Evolutionary conservation across 2,329 filamentous ascomycete species (phyloP).

Genomic region (Colletotrichum gloeosporioides): DNA sequence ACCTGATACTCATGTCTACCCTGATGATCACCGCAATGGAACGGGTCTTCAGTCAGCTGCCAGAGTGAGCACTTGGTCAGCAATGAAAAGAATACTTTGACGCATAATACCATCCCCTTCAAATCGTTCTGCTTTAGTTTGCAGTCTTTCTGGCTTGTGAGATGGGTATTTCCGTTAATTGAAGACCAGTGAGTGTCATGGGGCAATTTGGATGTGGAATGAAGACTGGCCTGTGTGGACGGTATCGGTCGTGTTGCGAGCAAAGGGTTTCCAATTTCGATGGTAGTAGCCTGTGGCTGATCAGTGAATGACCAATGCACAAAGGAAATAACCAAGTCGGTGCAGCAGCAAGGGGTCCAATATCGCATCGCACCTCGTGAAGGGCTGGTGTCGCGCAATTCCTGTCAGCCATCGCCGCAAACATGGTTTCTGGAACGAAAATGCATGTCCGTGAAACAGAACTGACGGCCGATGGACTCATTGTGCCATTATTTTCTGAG

Average conservation of each 20-base stretch:
- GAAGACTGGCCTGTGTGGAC: neutral
- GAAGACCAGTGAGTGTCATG: neutral
- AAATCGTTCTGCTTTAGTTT: neutral
- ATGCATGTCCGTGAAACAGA: neutral
- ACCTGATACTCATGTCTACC: conserved; percentile 47
- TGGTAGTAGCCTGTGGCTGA: too few species aligned
- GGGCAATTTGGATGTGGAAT: neutral
- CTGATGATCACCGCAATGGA: conserved; percentile 38
- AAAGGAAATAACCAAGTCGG: too few species aligned
- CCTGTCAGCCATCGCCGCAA: neutral
- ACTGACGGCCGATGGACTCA: neutral
- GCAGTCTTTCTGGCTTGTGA: neutral
- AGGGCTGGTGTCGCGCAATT: neutral
- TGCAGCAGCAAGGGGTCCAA: too few species aligned
- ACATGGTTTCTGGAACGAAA: neutral
- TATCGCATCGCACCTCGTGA: too few species aligned
- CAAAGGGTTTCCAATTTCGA: too few species aligned
- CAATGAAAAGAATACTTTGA: conserved; percentile 40
- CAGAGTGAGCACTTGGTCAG: conserved; percentile 47
- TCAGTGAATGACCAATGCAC: too few species aligned
- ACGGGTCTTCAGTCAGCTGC: conserved; percentile 38
- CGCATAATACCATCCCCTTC: conserved; percentile 17
- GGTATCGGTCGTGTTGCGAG: too few species aligned
- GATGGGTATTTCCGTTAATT: neutral
- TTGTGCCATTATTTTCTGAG: neutral